A percentile compares a stretch with the other conserved stretches of the same genome.
Conservation (phyloP, 352 stramenopile genomes). For the Globisporangium yorkense region DNA sequence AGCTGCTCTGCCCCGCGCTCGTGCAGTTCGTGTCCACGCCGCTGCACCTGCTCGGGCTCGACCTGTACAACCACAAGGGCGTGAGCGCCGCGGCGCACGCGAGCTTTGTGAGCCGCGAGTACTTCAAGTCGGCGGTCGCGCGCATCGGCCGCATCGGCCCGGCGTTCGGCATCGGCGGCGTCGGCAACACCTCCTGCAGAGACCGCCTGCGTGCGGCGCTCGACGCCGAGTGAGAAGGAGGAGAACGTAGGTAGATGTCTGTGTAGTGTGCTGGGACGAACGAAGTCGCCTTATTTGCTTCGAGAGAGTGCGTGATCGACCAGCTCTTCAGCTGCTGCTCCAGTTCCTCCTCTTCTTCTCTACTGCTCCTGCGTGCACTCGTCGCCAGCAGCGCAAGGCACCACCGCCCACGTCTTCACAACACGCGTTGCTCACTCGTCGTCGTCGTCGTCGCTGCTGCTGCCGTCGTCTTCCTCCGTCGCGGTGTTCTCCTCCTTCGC, state of each 20-base stretch:
- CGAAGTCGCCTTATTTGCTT: no score
- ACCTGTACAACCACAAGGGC: slow-evolving; percentile 84
- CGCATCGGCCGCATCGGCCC: slow-evolving; percentile 85
- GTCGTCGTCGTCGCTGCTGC: slow-evolving; percentile 12
- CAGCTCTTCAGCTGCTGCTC: no score
- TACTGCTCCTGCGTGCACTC: no score
- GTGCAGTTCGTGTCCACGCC: slow-evolving; percentile 89
- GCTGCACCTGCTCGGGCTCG: slow-evolving; percentile 82
- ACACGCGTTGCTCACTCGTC: slow-evolving; percentile 11
- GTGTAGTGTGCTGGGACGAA: no score
- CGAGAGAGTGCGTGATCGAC: no score
- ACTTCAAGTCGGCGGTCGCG: slow-evolving; percentile 77
- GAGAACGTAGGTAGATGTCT: neutral
- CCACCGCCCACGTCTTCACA: neutral
- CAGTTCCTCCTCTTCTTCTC: no score
- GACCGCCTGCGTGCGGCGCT: slow-evolving; percentile 36
- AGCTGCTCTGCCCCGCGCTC: slow-evolving; percentile 76
- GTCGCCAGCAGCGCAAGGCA: no score
- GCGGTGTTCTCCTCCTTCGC: slow-evolving; percentile 40
- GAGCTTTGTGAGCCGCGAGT: slow-evolving; percentile 73
- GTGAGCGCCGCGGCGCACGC: slow-evolving; percentile 25
- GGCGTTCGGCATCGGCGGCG: slow-evolving; percentile 85
- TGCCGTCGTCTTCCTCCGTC: slow-evolving; percentile 40
- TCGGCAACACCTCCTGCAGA: slow-evolving; percentile 79
- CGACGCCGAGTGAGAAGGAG: slow-evolving; percentile 1